Percentiles rank a stretch among this genome's conserved stretches.
Conservation (phyloP, 148 eudicot genomes). For the Spergularia marina region DNA sequence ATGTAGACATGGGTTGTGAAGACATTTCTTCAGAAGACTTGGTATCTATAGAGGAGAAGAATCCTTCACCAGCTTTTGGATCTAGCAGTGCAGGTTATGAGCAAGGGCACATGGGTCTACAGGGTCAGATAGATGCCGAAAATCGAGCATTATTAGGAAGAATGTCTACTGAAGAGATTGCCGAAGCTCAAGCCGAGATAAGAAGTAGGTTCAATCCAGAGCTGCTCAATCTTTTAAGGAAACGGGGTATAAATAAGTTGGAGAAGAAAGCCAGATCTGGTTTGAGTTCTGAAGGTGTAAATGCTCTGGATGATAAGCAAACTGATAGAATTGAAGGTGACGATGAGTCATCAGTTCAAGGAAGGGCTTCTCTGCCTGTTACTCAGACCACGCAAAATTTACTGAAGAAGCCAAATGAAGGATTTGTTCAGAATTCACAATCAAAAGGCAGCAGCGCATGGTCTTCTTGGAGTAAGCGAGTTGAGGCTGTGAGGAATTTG, state of each 20-base stretch:
- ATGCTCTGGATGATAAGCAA: slow-evolving; percentile 21
- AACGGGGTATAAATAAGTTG: slow-evolving; percentile 50
- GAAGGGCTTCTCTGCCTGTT: slow-evolving; percentile 23
- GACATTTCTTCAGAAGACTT: slow-evolving; percentile 1
- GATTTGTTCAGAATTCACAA: slow-evolving; percentile 19
- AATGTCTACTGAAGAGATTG: slow-evolving; percentile 86
- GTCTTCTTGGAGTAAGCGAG: slow-evolving; percentile 82
- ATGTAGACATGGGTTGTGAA: slow-evolving; percentile 14
- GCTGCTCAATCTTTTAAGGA: slow-evolving; percentile 49
- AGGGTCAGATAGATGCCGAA: slow-evolving; percentile 82
- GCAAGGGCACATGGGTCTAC: slow-evolving; percentile 42
- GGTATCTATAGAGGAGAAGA: slow-evolving; percentile 19
- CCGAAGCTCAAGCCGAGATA: slow-evolving; percentile 84
- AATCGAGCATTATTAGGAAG: slow-evolving; percentile 56
- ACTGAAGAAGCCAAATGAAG: slow-evolving; percentile 25
- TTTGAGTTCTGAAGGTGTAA: slow-evolving; percentile 25
- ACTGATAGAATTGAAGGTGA: slow-evolving; percentile 30
- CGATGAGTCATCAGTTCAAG: slow-evolving; percentile 24
- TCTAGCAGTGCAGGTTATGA: slow-evolving; percentile 18
- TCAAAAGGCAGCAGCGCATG: slow-evolving; percentile 43
- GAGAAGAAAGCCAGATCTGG: slow-evolving; percentile 35
- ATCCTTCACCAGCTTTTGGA: slow-evolving; percentile 11
- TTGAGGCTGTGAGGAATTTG: slow-evolving; percentile 67
- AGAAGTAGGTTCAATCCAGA: slow-evolving; percentile 59
- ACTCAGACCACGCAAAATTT: slow-evolving; percentile 24